Percentiles rank a stretch among this genome's conserved stretches.
These are phyloP conservation scores for Terfezia boudieri DNA, from an alignment of 495 filamentous ascomycete genomes.

Conservation along the genomic window DNA sequence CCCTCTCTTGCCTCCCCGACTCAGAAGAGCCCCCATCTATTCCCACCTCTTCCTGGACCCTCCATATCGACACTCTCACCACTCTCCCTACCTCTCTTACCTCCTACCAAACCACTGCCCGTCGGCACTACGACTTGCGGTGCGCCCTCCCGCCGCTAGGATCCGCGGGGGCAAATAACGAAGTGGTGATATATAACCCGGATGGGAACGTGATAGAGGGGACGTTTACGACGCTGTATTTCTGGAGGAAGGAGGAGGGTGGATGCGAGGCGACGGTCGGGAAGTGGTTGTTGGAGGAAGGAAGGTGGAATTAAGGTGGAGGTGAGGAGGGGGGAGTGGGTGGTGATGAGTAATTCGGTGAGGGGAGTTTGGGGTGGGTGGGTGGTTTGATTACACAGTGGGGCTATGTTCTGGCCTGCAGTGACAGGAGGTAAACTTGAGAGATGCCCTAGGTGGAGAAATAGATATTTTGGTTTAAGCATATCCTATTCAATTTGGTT, in stretches of 20 bases:
- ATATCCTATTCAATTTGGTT: too few relatives aligned
- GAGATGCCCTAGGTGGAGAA: too few relatives aligned
- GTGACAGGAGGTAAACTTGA: too few relatives aligned
- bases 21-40: background rate
- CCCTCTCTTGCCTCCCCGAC: background rate
- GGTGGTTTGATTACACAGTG: background rate
- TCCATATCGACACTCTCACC: constrained; percentile 33
- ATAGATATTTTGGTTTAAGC: too few relatives aligned
- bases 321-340: constrained; percentile 6
- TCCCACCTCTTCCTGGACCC: constrained; percentile 17
- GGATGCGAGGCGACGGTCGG: constrained; percentile 57
- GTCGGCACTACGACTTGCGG: constrained; percentile 38
- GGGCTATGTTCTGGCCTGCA: too few relatives aligned
- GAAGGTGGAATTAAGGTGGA: constrained; percentile 6
- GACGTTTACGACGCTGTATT: constrained; percentile 49
- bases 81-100: constrained; percentile 41
- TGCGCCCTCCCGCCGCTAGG: constrained; percentile 14
- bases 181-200: constrained; percentile 53
- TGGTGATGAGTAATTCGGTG: constrained; percentile 17
- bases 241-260: constrained; percentile 34
- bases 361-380: constrained; percentile 12
- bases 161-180: constrained; percentile 30
- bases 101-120: constrained; percentile 50
- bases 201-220: constrained; percentile 63
- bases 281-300: constrained; percentile 46